These are phyloP conservation scores for Penicillium fuscoglaucum DNA, from an alignment of 2,329 filamentous ascomycete species.

Conservation along the genomic window DNA sequence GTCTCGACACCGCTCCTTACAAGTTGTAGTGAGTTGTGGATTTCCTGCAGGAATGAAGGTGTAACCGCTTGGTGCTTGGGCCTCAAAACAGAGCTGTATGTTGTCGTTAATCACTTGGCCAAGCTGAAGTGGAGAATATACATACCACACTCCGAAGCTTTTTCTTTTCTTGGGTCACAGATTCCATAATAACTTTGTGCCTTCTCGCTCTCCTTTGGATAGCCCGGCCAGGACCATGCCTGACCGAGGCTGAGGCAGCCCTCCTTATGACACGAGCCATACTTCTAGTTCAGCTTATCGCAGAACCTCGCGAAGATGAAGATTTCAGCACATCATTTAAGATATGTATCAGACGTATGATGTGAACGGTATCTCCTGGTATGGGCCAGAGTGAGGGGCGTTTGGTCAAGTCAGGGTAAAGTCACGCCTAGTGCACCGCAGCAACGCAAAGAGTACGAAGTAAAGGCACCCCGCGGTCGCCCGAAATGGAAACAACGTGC, in stretches of 20 bases:
- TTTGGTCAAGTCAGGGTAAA: background rate
- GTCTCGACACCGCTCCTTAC: conserved; percentile 61
- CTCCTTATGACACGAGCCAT: conserved; percentile 43
- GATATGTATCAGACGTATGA: background rate
- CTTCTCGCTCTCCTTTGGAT: conserved; percentile 40
- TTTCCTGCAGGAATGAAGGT: conserved; percentile 62
- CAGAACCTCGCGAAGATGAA: conserved; percentile 20
- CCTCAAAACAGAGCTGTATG: conserved; percentile 55
- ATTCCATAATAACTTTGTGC: conserved; percentile 61
- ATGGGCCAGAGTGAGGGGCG: background rate
- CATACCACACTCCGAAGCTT: conserved; percentile 56
- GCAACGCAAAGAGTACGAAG: background rate
- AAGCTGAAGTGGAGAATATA: conserved; percentile 15
- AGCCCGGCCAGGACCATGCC: conserved; percentile 36
- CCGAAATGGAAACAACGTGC: background rate
- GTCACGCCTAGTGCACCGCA: background rate
- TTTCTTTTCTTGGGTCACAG: conserved; percentile 60
- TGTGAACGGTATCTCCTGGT: background rate
- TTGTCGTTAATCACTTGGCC: conserved; percentile 34
- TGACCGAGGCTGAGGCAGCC: conserved; percentile 35
- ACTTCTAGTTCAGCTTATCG: conserved; percentile 22
- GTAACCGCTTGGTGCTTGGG: conserved; percentile 59
- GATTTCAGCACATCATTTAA: conserved; percentile 21
- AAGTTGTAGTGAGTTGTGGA: conserved; percentile 58
- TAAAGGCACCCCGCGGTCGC: background rate